These are phyloP conservation scores for Malus hybrid DNA, from an alignment of 331 rosid species.

Conservation along the genomic window DNA sequence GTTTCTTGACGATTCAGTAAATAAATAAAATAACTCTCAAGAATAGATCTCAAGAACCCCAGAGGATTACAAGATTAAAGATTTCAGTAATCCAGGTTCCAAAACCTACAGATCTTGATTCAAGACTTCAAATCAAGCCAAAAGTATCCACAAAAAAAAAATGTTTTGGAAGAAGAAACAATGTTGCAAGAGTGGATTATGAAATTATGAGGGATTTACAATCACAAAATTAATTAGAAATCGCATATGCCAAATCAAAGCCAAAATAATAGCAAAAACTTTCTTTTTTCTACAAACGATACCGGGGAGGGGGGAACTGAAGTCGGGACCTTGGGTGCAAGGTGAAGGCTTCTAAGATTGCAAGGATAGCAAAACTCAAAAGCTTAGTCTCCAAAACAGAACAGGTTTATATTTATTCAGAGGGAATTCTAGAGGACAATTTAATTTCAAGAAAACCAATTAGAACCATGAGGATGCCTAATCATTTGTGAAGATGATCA, in stretches of 20 bases:
- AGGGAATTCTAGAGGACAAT: too few species aligned
- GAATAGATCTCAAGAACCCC: neutral
- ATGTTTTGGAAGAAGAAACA: neutral
- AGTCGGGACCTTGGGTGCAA: too few species aligned
- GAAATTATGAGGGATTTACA: neutral
- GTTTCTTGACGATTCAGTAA: neutral
- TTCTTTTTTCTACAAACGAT: too few species aligned
- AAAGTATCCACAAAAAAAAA: neutral
- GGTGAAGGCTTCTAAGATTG: too few species aligned
- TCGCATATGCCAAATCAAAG: neutral
- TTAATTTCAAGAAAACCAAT: too few species aligned
- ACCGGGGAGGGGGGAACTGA: too few species aligned
- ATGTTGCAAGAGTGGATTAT: neutral
- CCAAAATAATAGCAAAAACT: neutral
- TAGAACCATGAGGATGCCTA: too few species aligned
- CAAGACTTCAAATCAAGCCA: neutral
- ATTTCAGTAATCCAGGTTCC: neutral
- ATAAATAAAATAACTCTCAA: neutral
- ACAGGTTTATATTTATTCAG: too few species aligned
- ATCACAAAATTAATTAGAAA: neutral
- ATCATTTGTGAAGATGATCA: too few species aligned
- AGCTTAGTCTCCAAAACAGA: too few species aligned
- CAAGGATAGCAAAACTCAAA: too few species aligned
- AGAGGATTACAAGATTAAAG: neutral
- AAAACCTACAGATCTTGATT: neutral